Base-by-base conservation (phyloP, 2,329 filamentous ascomycete genomes). In the Exophiala calicioides region DNA sequence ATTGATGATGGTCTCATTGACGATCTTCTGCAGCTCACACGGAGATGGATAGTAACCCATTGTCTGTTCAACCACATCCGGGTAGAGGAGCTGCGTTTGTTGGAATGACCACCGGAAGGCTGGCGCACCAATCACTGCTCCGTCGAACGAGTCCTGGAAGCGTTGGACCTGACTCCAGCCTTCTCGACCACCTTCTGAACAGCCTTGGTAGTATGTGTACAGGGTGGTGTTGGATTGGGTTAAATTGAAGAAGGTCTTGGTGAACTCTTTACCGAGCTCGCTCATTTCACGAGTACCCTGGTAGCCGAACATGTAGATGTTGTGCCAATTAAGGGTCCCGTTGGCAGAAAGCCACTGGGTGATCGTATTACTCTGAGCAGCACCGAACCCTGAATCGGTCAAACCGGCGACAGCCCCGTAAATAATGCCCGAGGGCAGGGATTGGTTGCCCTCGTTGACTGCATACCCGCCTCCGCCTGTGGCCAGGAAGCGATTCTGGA, bases 161-260 rank as follows among this genome's bases (percentile, higher is more conserved):
- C 75, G 71, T 58, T 80, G 76, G 1, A 76, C 64, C 59, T 78
- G 75, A 45, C 65, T 70, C 69, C 70, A 71, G n/a, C 73, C 76
- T 61, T 78, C 72, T 31, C 75, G 68, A 1, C 75, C 77, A 15
- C 76, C 76, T 40, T 79, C 76, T 9, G 75, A 78, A 60, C 77
- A 80, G 3, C 75, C 76, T 52, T 77, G 69, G 54, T 74, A 80
- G 62, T 79, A 79, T 2, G 73, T 64, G 43, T 65, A 65, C 36
- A 66, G 13, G 48, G 63, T 66, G 26, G 49, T 40, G 29, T 40
- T 36, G 9, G 24, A 10, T 19, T 29, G 31, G n/a, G 53, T 46
- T 35, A 59, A 40, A 29, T 60, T 62, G 57, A 71, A 76, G 58
- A 75, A 67, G 7, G 64, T 65, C 26, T 62, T 64, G 3, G 72